A percentile compares a stretch with the other conserved stretches of the same genome.
Conservation (phyloP, 306 rosid genomes). For the Sindora glabra region DNA sequence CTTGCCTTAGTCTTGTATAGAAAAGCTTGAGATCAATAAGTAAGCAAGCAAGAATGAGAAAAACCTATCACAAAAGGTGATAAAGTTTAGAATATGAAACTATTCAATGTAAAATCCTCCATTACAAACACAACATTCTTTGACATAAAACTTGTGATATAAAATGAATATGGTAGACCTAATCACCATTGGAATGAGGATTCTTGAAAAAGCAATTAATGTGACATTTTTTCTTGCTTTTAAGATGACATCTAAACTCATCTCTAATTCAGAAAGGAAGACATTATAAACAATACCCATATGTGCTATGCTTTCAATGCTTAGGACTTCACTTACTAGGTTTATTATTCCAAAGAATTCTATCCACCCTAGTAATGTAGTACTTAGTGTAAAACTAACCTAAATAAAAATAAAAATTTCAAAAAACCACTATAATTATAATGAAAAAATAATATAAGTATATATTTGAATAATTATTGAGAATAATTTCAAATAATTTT, state of each 20-base stretch:
- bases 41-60: background rate
- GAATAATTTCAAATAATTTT: too few relatives aligned
- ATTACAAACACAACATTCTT: too few relatives aligned
- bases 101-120: background rate
- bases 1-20: background rate
- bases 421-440: too few relatives aligned
- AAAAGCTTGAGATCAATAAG: constrained; percentile 1
- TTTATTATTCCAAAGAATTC: background rate
- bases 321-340: background rate
- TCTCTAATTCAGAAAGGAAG: background rate
- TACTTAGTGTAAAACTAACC: background rate
- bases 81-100: background rate
- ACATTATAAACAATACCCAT: background rate
- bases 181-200: background rate
- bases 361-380: background rate
- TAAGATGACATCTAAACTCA: background rate
- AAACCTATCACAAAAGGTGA: background rate
- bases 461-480: too few relatives aligned
- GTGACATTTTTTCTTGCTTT: background rate
- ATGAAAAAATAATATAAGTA: too few relatives aligned
- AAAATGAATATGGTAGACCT: background rate
- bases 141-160: background rate
- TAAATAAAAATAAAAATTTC: background rate
- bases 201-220: background rate
- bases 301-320: background rate